Percentiles rank a stretch among this genome's conserved stretches.
phyloP scores from a whole-genome alignment of 176 grass and related monocot species.

The Eragrostis curvula region DNA sequence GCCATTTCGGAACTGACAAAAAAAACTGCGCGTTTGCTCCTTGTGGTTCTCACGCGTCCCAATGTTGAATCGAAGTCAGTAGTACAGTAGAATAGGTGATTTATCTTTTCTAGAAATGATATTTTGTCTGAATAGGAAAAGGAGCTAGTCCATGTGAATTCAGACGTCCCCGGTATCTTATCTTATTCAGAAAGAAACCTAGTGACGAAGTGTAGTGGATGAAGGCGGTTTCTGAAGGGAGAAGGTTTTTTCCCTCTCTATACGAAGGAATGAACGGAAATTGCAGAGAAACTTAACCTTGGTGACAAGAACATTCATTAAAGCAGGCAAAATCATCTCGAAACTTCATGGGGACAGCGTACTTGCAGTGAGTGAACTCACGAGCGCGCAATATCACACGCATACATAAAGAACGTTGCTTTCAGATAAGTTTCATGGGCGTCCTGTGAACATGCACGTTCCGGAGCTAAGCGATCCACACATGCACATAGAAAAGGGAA shows the following conservation, averaged over 20 bases:
- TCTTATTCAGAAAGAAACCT: constrained; percentile 10
- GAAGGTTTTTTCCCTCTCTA: too few species aligned
- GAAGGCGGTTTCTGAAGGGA: neutral
- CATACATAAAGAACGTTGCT: constrained; percentile 40
- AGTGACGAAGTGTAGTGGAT: neutral
- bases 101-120: neutral
- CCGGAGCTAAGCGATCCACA: neutral
- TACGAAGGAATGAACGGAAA: neutral
- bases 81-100: neutral
- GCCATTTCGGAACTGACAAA: neutral
- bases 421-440: constrained; percentile 31
- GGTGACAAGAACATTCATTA: neutral
- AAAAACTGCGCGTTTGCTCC: neutral
- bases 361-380: neutral
- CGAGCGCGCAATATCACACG: neutral
- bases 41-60: neutral
- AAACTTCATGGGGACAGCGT: constrained; percentile 8
- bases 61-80: neutral
- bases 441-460: constrained; percentile 40
- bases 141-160: neutral
- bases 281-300: neutral
- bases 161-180: neutral
- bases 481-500: neutral
- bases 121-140: neutral
- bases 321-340: constrained; percentile 11